Conservation (phyloP, 306 rosid genomes). For the Oemleria cerasiformis region DNA sequence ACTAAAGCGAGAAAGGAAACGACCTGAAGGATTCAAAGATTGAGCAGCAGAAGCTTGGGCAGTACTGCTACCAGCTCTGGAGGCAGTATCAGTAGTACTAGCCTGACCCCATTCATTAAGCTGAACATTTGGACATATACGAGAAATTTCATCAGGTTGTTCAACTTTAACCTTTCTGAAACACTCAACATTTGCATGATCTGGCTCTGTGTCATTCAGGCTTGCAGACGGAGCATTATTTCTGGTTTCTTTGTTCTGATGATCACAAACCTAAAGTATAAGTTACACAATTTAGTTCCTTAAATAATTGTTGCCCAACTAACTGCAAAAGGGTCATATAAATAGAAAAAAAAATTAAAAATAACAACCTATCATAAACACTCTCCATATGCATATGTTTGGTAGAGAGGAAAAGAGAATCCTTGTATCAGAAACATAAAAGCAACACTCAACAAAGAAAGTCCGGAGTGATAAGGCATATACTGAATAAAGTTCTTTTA, state of each 20-base stretch:
- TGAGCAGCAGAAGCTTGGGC: conserved; percentile 46
- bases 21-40: conserved; percentile 62
- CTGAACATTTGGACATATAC: conserved; percentile 48
- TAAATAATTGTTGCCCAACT: conserved; percentile 15
- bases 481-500: not conserved
- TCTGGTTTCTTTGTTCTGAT: conserved; percentile 49
- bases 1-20: conserved; percentile 83
- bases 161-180: conserved; percentile 52
- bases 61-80: conserved; percentile 60
- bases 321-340: not conserved
- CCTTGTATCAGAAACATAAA: not conserved
- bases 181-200: conserved; percentile 47
- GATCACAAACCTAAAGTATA: conserved; percentile 61
- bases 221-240: conserved; percentile 38
- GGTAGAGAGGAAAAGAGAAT: not conserved
- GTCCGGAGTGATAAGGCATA: not conserved
- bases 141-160: conserved; percentile 43
- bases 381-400: not conserved
- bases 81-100: conserved; percentile 31
- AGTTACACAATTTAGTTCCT: conserved; percentile 32
- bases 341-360: not conserved
- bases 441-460: not conserved
- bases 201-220: conserved; percentile 40
- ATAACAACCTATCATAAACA: not conserved
- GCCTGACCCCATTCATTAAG: conserved; percentile 56